Conservation (phyloP, 2,329 filamentous ascomycete genomes). For the Grosmannia huntii region DNA sequence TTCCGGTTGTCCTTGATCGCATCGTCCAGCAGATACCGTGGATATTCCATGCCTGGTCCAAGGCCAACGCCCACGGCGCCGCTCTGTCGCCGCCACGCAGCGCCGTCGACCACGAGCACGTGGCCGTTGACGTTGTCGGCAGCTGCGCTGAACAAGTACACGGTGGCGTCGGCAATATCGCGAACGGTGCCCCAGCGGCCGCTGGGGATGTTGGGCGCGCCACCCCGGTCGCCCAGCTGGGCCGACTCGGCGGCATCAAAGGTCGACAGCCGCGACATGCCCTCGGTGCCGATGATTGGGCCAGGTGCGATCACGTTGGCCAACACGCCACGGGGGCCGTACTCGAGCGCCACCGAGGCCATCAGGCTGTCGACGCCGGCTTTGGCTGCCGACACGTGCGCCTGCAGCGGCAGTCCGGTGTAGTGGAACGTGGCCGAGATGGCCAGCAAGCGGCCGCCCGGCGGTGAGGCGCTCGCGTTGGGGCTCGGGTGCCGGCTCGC, state of each 20-base stretch:
- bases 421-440: conserved; percentile 89
- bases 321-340: conserved; percentile 74
- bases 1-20: conserved; percentile 25
- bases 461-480: conserved; percentile 23
- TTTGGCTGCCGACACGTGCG: conserved; percentile 86
- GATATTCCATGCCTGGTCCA: conserved; percentile 36
- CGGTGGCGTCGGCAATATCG: conserved; percentile 85
- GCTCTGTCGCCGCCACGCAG: conserved; percentile 40
- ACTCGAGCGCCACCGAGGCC: conserved; percentile 70
- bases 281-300: conserved; percentile 75
- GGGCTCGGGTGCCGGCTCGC: conserved; percentile 48
- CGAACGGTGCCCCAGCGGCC: conserved; percentile 68
- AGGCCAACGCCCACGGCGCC: conserved; percentile 30
- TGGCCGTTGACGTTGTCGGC: conserved; percentile 81
- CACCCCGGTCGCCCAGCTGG: conserved; percentile 18
- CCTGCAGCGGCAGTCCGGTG: conserved; percentile 71
- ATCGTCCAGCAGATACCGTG: conserved; percentile 32
- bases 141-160: conserved; percentile 77
- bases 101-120: conserved; percentile 60
- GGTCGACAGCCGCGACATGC: conserved; percentile 50
- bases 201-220: conserved; percentile 46
- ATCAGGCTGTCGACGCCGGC: conserved; percentile 80
- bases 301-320: conserved; percentile 85
- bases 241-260: conserved; percentile 1
- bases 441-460: conserved; percentile 77